A percentile compares a stretch with the other conserved stretches of the same genome.
Evolutionary conservation across 2,329 filamentous ascomycete genomes (phyloP).

Genomic region (Purpureocillium takamizusanense): DNA sequence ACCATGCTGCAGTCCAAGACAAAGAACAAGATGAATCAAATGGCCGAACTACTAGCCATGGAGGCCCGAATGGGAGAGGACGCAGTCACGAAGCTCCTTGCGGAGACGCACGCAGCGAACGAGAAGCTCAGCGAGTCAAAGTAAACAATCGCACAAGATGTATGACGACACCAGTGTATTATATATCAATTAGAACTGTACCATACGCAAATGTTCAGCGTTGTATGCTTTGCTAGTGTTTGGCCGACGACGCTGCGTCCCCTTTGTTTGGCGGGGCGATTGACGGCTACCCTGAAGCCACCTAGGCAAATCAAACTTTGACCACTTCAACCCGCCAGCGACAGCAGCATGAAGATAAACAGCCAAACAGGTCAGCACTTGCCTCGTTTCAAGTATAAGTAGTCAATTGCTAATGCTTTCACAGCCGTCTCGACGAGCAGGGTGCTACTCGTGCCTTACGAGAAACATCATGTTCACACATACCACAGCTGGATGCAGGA

Average conservation of each 20-base stretch:
- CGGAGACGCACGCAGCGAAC: slow-evolving; percentile 7
- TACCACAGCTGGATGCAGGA: slow-evolving; percentile 95
- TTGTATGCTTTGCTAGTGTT: too few species aligned
- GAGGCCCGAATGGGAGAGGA: slow-evolving; percentile 18
- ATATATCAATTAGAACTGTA: too few species aligned
- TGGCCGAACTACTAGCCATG: slow-evolving; percentile 17
- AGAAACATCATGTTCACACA: slow-evolving; percentile 65
- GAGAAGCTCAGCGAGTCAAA: too few species aligned
- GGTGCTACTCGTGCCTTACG: slow-evolving; percentile 77
- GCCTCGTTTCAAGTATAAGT: not conserved
- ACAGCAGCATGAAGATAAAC: slow-evolving; percentile 21
- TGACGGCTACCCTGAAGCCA: not conserved
- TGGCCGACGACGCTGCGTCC: too few species aligned
- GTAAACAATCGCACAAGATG: too few species aligned
- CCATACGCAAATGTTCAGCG: too few species aligned
- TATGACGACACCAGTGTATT: too few species aligned
- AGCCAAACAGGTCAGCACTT: slow-evolving; percentile 28
- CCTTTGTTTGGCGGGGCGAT: too few species aligned
- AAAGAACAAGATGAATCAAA: slow-evolving; percentile 17
- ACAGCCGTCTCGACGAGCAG: slow-evolving; percentile 58
- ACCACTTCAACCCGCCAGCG: not conserved
- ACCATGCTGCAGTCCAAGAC: slow-evolving; percentile 9
- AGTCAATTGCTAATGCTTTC: not conserved
- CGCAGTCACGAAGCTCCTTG: slow-evolving; percentile 12
- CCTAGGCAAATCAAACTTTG: slow-evolving; percentile 3